These are phyloP conservation scores for Capsella rubella DNA, from an alignment of 441 rosid genomes.

Conservation along the genomic window DNA sequence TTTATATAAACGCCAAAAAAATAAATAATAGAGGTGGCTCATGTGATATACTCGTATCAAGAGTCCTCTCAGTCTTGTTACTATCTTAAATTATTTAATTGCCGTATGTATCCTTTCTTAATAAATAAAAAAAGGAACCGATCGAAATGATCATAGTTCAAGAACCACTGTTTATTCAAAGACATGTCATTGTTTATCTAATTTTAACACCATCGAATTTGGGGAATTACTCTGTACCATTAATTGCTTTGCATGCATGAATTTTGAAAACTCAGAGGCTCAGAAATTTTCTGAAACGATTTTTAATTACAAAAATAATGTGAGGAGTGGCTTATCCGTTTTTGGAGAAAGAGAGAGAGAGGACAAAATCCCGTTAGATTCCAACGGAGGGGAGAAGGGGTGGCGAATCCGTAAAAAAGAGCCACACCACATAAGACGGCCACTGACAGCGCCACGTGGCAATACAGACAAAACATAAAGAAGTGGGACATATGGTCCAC, in stretches of 20 bases:
- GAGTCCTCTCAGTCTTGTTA: slow-evolving; percentile 29
- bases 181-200: background rate
- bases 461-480: slow-evolving; percentile 27
- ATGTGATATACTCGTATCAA: slow-evolving; percentile 8
- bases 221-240: background rate
- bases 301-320: background rate
- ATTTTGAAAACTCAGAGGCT: background rate
- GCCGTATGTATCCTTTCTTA: background rate
- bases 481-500: slow-evolving; percentile 39
- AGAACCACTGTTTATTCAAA: background rate
- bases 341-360: slow-evolving; percentile 12
- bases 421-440: slow-evolving; percentile 33
- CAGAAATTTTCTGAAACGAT: background rate
- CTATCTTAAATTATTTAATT: slow-evolving; percentile 24
- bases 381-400: slow-evolving; percentile 13
- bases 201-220: background rate
- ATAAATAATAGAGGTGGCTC: slow-evolving; percentile 39
- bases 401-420: slow-evolving; percentile 38
- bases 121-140: too few relatives aligned
- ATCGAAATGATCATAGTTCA: background rate
- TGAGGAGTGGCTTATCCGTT: slow-evolving; percentile 42
- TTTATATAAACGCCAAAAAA: slow-evolving; percentile 29
- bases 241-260: slow-evolving; percentile 11
- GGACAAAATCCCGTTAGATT: slow-evolving; percentile 37
- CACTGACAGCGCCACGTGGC: slow-evolving; percentile 35